Evolutionary conservation across 768 basidiomycete species (phyloP).

Genomic region (Artomyces pyxidatus): DNA sequence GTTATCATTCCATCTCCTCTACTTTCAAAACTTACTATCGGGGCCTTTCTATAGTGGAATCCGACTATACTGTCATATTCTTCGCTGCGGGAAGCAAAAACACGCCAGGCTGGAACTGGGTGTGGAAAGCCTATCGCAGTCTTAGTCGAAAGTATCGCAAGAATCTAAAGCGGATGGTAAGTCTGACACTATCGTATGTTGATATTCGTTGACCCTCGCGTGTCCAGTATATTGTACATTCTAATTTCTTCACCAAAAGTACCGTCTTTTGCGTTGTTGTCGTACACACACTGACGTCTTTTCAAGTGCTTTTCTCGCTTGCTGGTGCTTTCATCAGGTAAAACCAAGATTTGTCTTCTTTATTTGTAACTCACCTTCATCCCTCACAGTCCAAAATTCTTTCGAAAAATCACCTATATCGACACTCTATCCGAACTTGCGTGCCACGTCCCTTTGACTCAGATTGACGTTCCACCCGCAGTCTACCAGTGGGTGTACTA

Average conservation of each 20-base stretch:
- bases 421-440: constrained; percentile 74
- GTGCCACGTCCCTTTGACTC: constrained; percentile 69
- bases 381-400: constrained; percentile 73
- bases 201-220: not conserved
- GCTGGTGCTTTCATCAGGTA: constrained; percentile 85
- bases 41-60: constrained; percentile 51
- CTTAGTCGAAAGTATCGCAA: constrained; percentile 79
- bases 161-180: constrained; percentile 74
- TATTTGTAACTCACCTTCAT: not conserved
- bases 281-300: constrained; percentile 8
- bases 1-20: constrained; percentile 13
- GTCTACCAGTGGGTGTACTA: constrained; percentile 62
- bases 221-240: constrained; percentile 73
- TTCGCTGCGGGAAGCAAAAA: constrained; percentile 73
- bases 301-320: constrained; percentile 79
- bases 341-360: not conserved
- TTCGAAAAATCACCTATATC: constrained; percentile 73
- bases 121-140: constrained; percentile 85
- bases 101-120: constrained; percentile 81
- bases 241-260: constrained; percentile 75
- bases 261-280: not conserved
- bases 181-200: constrained; percentile 18
- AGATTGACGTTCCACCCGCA: constrained; percentile 77
- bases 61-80: constrained; percentile 83
- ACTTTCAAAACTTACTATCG: not conserved